Base-by-base conservation (phyloP, 2,329 filamentous ascomycete species). In the Thelonectria blattea region DNA sequence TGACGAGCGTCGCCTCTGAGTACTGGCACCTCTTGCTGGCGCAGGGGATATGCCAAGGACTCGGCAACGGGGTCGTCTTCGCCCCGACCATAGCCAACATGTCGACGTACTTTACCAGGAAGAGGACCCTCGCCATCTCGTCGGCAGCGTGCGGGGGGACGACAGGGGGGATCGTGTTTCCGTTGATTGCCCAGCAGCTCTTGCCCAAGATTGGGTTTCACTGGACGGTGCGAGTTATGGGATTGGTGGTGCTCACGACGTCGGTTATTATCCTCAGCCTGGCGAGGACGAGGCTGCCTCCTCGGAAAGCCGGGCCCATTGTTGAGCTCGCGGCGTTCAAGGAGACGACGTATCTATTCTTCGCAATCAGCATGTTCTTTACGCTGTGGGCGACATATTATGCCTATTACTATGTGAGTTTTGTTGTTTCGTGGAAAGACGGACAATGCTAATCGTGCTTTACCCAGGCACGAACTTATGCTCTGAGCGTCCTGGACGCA, bases 221-320 rank as follows among this genome's bases (percentile, higher is more conserved):
- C 0, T 90, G 87, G 86, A 88, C 88, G 0, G 80, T 88, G n/a
- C 78, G 88, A 0, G 80, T 83, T 0, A 79, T 89, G 62, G 88
- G 83, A 0, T 82, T 91, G 52, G 80, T 90, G 32, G 84, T 86
- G 24, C 64, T 89, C 2, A 80, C 75, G 0, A 77, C 68, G 0
- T 74, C 79, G 0, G 67, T 78, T 4, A 71, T 79, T 1, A 66
- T 81, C 17, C 58, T 81, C 10, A 6, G 58, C 2, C 77, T 83
- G 34, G 74, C 82, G n/a, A 79, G 77, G 59, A 79, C 83, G 18
- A 77, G 83, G 9, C 67, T 85, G 11, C 79, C 79, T 1, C 80
- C 81, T 1, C 76, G 82, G 20, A 81, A 78, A 55, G 74, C 75
- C n/a, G 83, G 83, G 0, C 80, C 83, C 0, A 61, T 85, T 4